These are phyloP conservation scores for Hypoxylon sp. DNA, from an alignment of 2,329 filamentous ascomycete species.

Conservation along the genomic window DNA sequence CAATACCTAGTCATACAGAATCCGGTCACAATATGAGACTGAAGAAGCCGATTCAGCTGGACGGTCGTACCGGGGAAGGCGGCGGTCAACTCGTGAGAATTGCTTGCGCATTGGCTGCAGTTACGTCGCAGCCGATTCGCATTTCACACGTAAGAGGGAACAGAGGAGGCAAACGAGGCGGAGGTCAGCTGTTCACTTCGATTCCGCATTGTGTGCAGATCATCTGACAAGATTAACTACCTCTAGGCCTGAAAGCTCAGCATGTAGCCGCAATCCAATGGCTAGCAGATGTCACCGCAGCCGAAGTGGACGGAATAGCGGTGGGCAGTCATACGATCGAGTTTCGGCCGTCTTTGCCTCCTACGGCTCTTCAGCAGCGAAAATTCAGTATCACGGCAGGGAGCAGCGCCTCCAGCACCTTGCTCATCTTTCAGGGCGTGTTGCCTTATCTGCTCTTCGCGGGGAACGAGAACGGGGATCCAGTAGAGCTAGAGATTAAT, in stretches of 20 bases:
- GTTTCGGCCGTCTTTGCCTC: slow-evolving; percentile 57
- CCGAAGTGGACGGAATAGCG: slow-evolving; percentile 61
- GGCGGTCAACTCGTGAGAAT: slow-evolving; percentile 71
- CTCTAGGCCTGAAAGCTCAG: slow-evolving; percentile 69
- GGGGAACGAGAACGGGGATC: slow-evolving; percentile 56
- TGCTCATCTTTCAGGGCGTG: slow-evolving; percentile 70
- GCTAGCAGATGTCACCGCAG: slow-evolving; percentile 64
- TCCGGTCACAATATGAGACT: slow-evolving; percentile 25
- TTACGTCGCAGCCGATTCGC: slow-evolving; percentile 64
- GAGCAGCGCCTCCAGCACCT: slow-evolving; percentile 64
- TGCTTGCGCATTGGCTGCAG: slow-evolving; percentile 66
- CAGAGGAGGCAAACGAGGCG: slow-evolving; percentile 54
- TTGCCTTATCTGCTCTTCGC: slow-evolving; percentile 70
- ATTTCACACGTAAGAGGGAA: slow-evolving; percentile 69
- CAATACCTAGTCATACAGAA: background rate
- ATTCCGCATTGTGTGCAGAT: slow-evolving; percentile 11
- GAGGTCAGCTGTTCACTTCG: slow-evolving; percentile 38
- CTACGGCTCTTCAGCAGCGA: slow-evolving; percentile 56
- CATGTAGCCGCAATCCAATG: slow-evolving; percentile 68
- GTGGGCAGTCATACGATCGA: slow-evolving; percentile 64
- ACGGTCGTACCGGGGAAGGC: slow-evolving; percentile 70
- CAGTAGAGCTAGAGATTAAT: slow-evolving; percentile 63
- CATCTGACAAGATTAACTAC: slow-evolving; percentile 20
- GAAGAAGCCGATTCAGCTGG: slow-evolving; percentile 56
- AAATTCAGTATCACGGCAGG: slow-evolving; percentile 63